Conservation (phyloP, 768 basidiomycete genomes). For the Coprinopsis marcescibilis region DNA sequence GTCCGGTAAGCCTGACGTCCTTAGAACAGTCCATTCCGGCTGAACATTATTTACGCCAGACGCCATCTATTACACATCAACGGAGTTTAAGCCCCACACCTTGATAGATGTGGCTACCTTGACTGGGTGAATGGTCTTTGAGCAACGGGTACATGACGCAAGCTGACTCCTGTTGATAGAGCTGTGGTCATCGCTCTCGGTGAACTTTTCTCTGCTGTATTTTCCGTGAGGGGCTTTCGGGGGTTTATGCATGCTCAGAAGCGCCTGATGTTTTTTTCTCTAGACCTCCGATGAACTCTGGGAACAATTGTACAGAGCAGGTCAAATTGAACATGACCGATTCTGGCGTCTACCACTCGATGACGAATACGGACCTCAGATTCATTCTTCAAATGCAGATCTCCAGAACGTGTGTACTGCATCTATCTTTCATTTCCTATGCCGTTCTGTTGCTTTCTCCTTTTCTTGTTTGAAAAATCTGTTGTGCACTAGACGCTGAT, state of each 20-base stretch:
- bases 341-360: slow-evolving; percentile 92
- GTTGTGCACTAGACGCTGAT: neutral
- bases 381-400: slow-evolving; percentile 73
- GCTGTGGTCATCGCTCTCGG: slow-evolving; percentile 72
- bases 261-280: neutral
- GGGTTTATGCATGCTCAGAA: neutral
- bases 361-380: slow-evolving; percentile 74
- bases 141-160: neutral
- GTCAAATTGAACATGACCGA: slow-evolving; percentile 69
- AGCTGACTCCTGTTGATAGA: slow-evolving; percentile 26
- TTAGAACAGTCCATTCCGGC: neutral
- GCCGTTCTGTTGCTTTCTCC: neutral
- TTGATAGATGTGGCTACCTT: slow-evolving; percentile 86
- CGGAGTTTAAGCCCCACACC: slow-evolving; percentile 73
- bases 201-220: slow-evolving; percentile 73
- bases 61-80: slow-evolving; percentile 77
- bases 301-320: slow-evolving; percentile 61
- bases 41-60: slow-evolving; percentile 34
- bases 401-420: slow-evolving; percentile 57
- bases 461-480: neutral
- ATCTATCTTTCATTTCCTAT: neutral
- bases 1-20: slow-evolving; percentile 41
- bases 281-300: slow-evolving; percentile 75
- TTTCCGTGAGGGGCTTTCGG: slow-evolving; percentile 45
- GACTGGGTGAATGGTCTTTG: slow-evolving; percentile 49